Evolutionary conservation across 768 basidiomycete species (phyloP).

Genomic region (Phlebiopsis flavidoalba): DNA sequence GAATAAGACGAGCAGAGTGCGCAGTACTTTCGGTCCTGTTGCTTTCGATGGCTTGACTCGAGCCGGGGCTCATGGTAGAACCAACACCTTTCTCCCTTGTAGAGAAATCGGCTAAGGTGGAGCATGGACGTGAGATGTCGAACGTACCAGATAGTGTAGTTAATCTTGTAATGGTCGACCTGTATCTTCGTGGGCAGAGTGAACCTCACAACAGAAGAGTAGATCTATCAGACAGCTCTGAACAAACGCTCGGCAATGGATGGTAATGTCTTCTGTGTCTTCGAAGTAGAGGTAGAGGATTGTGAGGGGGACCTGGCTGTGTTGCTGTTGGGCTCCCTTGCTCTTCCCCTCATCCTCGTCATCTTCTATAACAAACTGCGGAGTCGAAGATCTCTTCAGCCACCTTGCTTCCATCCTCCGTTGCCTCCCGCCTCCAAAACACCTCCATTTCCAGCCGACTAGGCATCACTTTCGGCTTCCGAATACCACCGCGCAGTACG

Average conservation of each 20-base stretch:
- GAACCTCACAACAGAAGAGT: slow-evolving; percentile 90
- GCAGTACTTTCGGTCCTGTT: slow-evolving; percentile 89
- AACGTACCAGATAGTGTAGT: slow-evolving; percentile 79
- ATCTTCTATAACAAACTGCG: slow-evolving; percentile 90
- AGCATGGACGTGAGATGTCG: not conserved
- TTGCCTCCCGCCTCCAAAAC: slow-evolving; percentile 71
- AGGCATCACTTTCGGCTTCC: slow-evolving; percentile 68
- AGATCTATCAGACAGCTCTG: slow-evolving; percentile 76
- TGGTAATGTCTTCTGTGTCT: slow-evolving; percentile 45
- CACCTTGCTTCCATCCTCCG: slow-evolving; percentile 29
- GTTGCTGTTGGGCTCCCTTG: slow-evolving; percentile 11
- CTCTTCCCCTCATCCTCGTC: slow-evolving; percentile 53
- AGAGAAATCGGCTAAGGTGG: not conserved
- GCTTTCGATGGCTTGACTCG: slow-evolving; percentile 57
- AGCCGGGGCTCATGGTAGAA: slow-evolving; percentile 70
- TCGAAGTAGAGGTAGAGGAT: slow-evolving; percentile 14
- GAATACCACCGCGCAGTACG: slow-evolving; percentile 85
- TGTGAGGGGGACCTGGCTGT: not conserved
- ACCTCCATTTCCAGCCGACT: slow-evolving; percentile 73
- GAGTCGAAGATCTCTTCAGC: slow-evolving; percentile 21
- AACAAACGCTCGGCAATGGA: slow-evolving; percentile 80
- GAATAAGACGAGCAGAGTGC: slow-evolving; percentile 80
- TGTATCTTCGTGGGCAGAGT: slow-evolving; percentile 78
- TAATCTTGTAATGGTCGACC: slow-evolving; percentile 76
- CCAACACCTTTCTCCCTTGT: slow-evolving; percentile 93